Evolutionary conservation across 2,329 filamentous ascomycete species (phyloP), one percentile per base, ranked within the genome.

Genomic region (Aspergillus fructus): DNA sequence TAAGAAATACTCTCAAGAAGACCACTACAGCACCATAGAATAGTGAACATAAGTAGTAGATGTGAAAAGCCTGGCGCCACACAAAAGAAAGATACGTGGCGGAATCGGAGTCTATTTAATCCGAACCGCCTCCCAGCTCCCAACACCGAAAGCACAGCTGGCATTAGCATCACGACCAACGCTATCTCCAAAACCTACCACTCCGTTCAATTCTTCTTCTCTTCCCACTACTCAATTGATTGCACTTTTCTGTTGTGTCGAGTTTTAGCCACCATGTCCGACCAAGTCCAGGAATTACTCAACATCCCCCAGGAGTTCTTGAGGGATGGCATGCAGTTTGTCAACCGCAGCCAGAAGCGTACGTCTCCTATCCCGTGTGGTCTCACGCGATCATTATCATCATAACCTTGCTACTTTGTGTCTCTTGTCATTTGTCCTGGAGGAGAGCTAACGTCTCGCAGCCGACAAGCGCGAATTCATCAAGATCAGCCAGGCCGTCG

Each of bases 401-500:
- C 9, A 30, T 34, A n/a, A 17, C 11, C 13, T 19, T 9, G 27
- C 8, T 15, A 21, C 5, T 6, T 24, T 34, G n/a, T 17, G 7
- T 46, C 6, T 5, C 15, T 7, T 30, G 12, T 30, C 3, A 27
- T 17, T 11, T 11, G 24, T 3, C 13, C 6, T 27, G 30, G n/a
- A 40, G 3, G 5, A 43, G 13, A 15, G 24, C 53, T 55, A 42
- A 55, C 27, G 8, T 33, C 12, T 11, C 45, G 8, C 33, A 84
- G 82, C 83, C 68, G 82, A 85, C 72, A 80, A 80, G 71, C 78
- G 81, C 65, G 82, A 85, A 71, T 85, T 85, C 70, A 77, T 85
- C 66, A 84, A 84, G 71, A 85, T 85, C 70, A 81, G 79, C 63
- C 83, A 85, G 73, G 83, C 82, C 53, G 82, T 85, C 51, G 83